phyloP scores from a whole-genome alignment of 805 yeast species.

The Tetrapisispora fleetii region DNA sequence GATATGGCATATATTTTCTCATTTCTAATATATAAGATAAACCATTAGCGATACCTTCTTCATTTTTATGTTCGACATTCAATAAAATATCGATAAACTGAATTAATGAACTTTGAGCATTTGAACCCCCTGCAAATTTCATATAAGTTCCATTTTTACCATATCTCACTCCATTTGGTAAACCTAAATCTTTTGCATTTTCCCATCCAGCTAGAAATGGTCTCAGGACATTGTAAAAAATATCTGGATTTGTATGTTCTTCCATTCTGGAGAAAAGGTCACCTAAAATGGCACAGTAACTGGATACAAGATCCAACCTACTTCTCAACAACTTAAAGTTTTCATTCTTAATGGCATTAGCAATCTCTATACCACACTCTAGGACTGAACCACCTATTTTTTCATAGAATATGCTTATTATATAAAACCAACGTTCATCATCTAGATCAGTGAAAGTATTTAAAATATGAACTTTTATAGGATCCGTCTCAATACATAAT shows the following conservation, averaged over 20 bases:
- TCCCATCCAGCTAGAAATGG: conserved; percentile 94
- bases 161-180: conserved; percentile 68
- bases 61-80: conserved; percentile 50
- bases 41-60: conserved; percentile 34
- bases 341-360: conserved; percentile 42
- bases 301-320: conserved; percentile 57
- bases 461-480: conserved; percentile 66
- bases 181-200: conserved; percentile 80
- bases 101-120: conserved; percentile 85
- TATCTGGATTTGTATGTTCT: conserved; percentile 91
- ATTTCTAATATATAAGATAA: conserved; percentile 63
- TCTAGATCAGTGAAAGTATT: conserved; percentile 82
- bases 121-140: conserved; percentile 77
- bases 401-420: conserved; percentile 82
- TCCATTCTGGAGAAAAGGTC: conserved; percentile 71
- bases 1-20: conserved; percentile 85
- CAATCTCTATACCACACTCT: conserved; percentile 56
- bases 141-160: conserved; percentile 53
- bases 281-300: conserved; percentile 63
- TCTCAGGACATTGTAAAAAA: conserved; percentile 74
- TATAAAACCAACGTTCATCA: conserved; percentile 90
- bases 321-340: conserved; percentile 33
- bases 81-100: conserved; percentile 76
- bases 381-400: conserved; percentile 67
- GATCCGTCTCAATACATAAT: conserved; percentile 33